Percentiles rank a stretch among this genome's conserved stretches.
Evolutionary conservation across 2,329 filamentous ascomycete species (phyloP).

Genomic region (Fusarium udum): DNA sequence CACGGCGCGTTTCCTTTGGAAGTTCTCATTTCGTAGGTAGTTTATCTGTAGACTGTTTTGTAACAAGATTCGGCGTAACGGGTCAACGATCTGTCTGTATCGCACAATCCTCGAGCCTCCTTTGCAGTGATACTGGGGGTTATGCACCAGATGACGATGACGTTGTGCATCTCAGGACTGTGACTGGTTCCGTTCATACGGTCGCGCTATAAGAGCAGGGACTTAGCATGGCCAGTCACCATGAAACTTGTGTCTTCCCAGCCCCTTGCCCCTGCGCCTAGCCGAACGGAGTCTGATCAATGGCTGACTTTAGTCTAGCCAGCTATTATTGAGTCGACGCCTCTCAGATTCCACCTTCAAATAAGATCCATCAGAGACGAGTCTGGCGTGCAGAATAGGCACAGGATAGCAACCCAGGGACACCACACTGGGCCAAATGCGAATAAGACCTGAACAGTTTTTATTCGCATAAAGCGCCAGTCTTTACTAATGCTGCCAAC

Average conservation of each 20-base stretch:
- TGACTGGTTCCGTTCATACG: constrained; percentile 25
- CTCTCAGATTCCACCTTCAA: not conserved
- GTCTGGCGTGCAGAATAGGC: not conserved
- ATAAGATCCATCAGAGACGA: not conserved
- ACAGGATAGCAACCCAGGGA: not conserved
- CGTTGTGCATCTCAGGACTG: constrained; percentile 9
- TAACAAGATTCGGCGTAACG: constrained; percentile 39
- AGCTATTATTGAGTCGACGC: not conserved
- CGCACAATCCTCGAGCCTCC: not conserved
- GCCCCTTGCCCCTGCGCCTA: constrained; percentile 16
- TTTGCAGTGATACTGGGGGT: not conserved
- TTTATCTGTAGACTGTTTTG: constrained; percentile 40
- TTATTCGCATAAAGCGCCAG: not conserved
- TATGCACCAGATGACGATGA: constrained; percentile 8
- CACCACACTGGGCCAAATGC: not conserved
- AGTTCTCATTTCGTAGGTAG: constrained; percentile 43
- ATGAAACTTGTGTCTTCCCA: not conserved
- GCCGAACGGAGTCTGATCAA: constrained; percentile 8
- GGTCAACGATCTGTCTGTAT: constrained; percentile 31
- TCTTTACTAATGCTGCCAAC: not conserved
- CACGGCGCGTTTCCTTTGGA: constrained; percentile 39
- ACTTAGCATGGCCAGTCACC: not conserved
- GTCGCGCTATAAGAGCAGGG: not conserved
- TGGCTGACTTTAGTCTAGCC: not conserved
- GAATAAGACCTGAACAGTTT: not conserved